A percentile compares a stretch with the other conserved stretches of the same genome.
These are phyloP conservation scores for Dryas drummondii DNA, from an alignment of 306 rosid genomes.

Conservation along the genomic window DNA sequence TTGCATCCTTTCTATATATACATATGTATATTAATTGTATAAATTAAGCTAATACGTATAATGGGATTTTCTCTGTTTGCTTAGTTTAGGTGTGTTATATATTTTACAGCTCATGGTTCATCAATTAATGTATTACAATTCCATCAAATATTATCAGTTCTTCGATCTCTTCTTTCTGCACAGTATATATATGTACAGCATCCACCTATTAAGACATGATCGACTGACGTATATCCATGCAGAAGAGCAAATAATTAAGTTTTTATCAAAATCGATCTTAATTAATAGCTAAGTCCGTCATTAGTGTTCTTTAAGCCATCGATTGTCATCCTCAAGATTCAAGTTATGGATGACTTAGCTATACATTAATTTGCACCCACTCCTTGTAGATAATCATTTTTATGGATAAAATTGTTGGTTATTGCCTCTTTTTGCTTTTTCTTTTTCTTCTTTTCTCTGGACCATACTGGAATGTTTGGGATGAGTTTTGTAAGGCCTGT, in stretches of 20 bases:
- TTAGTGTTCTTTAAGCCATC: too few species aligned
- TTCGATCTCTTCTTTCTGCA: neutral
- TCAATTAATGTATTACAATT: too few species aligned
- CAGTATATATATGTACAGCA: neutral
- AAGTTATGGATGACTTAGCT: too few species aligned
- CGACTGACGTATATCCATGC: too few species aligned
- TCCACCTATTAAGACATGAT: too few species aligned
- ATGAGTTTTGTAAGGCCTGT: slow-evolving; percentile 36
- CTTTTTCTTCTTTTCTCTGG: slow-evolving; percentile 2
- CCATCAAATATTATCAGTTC: neutral
- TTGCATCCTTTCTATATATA: neutral
- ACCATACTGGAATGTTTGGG: slow-evolving; percentile 11
- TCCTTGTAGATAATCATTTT: slow-evolving; percentile 13
- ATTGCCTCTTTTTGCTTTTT: neutral
- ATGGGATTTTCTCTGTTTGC: neutral
- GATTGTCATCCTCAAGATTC: too few species aligned
- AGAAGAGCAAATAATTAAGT: too few species aligned
- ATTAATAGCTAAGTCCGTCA: too few species aligned
- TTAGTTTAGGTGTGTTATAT: neutral
- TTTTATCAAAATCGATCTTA: too few species aligned
- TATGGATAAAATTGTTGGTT: slow-evolving; percentile 16
- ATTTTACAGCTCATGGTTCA: neutral
- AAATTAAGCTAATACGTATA: neutral
- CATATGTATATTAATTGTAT: neutral
- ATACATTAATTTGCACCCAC: neutral